Conservation (phyloP, 73 alveolate genomes). For the Halteria grandinella region DNA sequence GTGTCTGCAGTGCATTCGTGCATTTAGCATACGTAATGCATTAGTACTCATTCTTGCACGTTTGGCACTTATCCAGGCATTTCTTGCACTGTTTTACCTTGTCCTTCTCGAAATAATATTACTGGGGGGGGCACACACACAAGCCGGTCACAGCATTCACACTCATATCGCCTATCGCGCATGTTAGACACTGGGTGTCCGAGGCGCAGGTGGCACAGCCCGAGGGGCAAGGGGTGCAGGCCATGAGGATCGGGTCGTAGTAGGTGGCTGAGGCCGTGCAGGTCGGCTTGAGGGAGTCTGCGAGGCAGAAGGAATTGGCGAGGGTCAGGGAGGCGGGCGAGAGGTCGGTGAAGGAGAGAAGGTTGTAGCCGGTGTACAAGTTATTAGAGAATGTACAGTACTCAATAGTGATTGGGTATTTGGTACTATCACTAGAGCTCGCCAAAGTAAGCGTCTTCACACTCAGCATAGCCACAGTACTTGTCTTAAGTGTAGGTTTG, state of each 20-base stretch:
- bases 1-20: conserved; percentile 7
- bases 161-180: neutral
- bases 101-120: neutral
- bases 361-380: conserved; percentile 5
- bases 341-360: neutral
- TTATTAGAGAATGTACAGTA: conserved; percentile 12
- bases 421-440: too few relatives aligned
- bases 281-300: neutral
- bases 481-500: too few relatives aligned
- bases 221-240: conserved; percentile 22
- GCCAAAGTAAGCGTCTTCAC: too few relatives aligned
- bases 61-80: conserved; percentile 27
- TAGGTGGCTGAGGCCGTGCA: neutral
- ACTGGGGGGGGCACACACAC: conserved; percentile 1
- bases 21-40: conserved; percentile 28
- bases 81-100: neutral
- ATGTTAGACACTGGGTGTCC: neutral
- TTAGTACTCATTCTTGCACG: conserved; percentile 23
- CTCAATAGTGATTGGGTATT: neutral
- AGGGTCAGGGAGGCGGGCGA: neutral
- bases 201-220: conserved; percentile 21
- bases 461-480: too few relatives aligned
- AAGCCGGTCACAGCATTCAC: neutral
- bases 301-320: neutral
- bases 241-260: neutral